A percentile compares a stretch with the other conserved stretches of the same genome.
Conservation (phyloP, 352 stramenopile species). For the Saprolegnia diclina region DNA sequence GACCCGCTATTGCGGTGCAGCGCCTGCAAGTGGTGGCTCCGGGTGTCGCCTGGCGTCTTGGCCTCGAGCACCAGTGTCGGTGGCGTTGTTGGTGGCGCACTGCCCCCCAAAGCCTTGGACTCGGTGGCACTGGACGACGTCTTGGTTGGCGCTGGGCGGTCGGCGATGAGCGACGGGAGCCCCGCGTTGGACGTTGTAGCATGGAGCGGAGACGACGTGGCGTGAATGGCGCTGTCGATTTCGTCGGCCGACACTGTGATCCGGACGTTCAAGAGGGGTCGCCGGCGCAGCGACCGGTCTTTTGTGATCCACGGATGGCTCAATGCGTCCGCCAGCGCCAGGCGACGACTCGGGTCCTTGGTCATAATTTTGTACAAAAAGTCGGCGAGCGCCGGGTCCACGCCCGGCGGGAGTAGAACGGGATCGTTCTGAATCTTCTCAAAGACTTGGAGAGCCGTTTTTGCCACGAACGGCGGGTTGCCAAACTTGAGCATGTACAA, state of each 20-base stretch:
- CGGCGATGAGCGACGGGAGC: background rate
- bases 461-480: conserved; percentile 83
- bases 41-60: background rate
- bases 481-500: conserved; percentile 89
- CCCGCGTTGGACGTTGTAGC: background rate
- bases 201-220: conserved; percentile 1
- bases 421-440: conserved; percentile 80
- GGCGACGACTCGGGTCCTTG: conserved; percentile 48
- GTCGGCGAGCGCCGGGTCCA: conserved; percentile 52
- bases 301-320: conserved; percentile 75
- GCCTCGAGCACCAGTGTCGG: background rate
- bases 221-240: conserved; percentile 63
- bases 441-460: conserved; percentile 84
- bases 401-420: conserved; percentile 49
- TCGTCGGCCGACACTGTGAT: conserved; percentile 76
- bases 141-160: background rate
- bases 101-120: too few species aligned
- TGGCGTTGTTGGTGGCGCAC: background rate
- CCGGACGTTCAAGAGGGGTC: conserved; percentile 31
- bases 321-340: conserved; percentile 63
- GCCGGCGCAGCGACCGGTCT: conserved; percentile 38
- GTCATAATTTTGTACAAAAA: conserved; percentile 60
- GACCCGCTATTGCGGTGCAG: conserved; percentile 27
- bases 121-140: background rate
- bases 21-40: background rate